A percentile compares a stretch with the other conserved stretches of the same genome.
These are phyloP conservation scores for Cyclocybe aegerita DNA, from an alignment of 768 basidiomycete genomes.

Conservation along the genomic window DNA sequence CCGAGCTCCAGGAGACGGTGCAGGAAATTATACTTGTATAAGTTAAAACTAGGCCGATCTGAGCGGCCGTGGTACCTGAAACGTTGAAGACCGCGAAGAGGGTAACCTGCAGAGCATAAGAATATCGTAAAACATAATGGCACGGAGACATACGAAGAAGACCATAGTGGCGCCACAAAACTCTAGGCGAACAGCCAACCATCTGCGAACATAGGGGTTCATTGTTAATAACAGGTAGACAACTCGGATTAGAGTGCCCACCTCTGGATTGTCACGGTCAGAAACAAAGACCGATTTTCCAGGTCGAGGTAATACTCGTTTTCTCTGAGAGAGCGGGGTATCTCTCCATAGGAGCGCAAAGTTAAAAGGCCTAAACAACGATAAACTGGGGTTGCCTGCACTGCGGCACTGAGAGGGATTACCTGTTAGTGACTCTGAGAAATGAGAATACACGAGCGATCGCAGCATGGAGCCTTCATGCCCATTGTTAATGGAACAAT, in stretches of 20 bases:
- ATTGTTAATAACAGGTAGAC: background rate
- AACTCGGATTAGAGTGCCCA: slow-evolving; percentile 12
- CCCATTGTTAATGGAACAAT: background rate
- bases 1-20: no score
- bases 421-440: slow-evolving; percentile 75
- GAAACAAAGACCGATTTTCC: slow-evolving; percentile 68
- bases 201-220: slow-evolving; percentile 31
- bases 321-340: slow-evolving; percentile 57
- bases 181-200: slow-evolving; percentile 74
- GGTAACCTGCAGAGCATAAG: slow-evolving; percentile 45
- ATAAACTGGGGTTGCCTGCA: background rate
- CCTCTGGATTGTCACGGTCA: slow-evolving; percentile 69
- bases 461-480: slow-evolving; percentile 65
- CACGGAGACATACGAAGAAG: slow-evolving; percentile 41
- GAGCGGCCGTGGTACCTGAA: slow-evolving; percentile 58
- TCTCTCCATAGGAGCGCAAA: slow-evolving; percentile 71
- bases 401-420: background rate
- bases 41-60: slow-evolving; percentile 72
- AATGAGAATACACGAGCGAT: slow-evolving; percentile 73
- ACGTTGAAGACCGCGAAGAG: slow-evolving; percentile 60
- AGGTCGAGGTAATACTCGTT: slow-evolving; percentile 71
- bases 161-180: slow-evolving; percentile 61
- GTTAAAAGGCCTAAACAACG: slow-evolving; percentile 48
- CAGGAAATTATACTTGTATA: slow-evolving; percentile 47
- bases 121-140: background rate